phyloP scores from a whole-genome alignment of 768 basidiomycete genomes.

The Naganishia antarctica region DNA sequence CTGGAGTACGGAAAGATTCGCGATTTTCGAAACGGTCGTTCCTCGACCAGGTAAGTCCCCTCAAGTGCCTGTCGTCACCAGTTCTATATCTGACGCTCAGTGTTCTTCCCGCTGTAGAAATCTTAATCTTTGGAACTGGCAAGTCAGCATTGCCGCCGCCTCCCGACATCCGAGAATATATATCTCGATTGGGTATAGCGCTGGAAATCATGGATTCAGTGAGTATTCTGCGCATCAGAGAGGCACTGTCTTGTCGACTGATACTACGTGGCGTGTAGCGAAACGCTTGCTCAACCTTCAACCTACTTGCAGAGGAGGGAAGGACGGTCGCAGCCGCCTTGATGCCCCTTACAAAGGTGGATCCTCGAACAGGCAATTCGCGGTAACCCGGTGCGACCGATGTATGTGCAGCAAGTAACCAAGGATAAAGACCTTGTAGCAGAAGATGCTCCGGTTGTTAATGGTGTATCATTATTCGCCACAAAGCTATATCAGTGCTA shows the following conservation, averaged over 20 bases:
- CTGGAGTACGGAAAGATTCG: conserved; percentile 71
- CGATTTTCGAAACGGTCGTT: conserved; percentile 71
- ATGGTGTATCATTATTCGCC: too few species aligned
- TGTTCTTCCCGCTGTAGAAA: too few species aligned
- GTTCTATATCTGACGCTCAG: too few species aligned
- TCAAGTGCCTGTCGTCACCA: not conserved
- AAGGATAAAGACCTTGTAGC: too few species aligned
- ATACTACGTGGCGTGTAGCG: conserved; percentile 51
- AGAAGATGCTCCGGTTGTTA: too few species aligned
- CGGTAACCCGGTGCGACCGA: not conserved
- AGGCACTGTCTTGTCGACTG: not conserved
- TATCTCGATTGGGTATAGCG: conserved; percentile 74
- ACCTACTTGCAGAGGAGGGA: conserved; percentile 87
- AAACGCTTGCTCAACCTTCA: conserved; percentile 93
- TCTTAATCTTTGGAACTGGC: conserved; percentile 84
- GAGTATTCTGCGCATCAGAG: conserved; percentile 43
- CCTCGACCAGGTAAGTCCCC: conserved; percentile 72
- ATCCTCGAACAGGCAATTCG: conserved; percentile 31
- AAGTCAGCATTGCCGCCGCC: conserved; percentile 66
- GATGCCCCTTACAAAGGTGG: conserved; percentile 56
- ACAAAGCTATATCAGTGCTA: conserved; percentile 40
- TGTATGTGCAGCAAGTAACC: not conserved
- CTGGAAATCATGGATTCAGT: conserved; percentile 86
- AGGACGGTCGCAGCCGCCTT: conserved; percentile 84
- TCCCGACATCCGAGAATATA: conserved; percentile 59